Evolutionary conservation across 306 rosid species (phyloP).

Genomic region (Argentina anserina): DNA sequence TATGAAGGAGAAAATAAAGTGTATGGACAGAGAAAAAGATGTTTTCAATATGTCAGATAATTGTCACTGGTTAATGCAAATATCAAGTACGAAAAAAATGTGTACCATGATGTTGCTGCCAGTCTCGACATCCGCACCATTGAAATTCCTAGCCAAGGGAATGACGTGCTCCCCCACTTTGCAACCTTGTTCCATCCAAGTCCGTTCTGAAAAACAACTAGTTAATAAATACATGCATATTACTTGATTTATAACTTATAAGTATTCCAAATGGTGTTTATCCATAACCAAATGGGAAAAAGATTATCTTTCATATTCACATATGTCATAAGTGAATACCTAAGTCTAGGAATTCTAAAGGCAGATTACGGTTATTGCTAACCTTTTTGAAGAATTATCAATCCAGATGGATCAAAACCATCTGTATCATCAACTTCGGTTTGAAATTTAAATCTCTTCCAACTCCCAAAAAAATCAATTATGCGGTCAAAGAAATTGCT

Average conservation of each 20-base stretch:
- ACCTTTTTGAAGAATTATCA: constrained; percentile 93
- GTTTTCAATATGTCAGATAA: not conserved
- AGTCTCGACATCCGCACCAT: constrained; percentile 54
- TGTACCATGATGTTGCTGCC: constrained; percentile 57
- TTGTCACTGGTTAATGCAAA: not conserved
- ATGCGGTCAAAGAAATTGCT: constrained; percentile 82
- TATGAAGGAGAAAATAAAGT: not conserved
- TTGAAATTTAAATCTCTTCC: constrained; percentile 77
- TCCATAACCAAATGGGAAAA: not conserved
- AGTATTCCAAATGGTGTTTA: not conserved
- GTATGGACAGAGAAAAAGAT: not conserved
- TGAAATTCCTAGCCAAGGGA: constrained; percentile 85
- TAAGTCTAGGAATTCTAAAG: constrained; percentile 6
- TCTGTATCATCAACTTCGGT: constrained; percentile 86
- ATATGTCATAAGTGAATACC: not conserved
- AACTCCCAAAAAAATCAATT: constrained; percentile 78
- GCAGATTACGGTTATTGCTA: constrained; percentile 19
- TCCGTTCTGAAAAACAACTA: constrained; percentile 53
- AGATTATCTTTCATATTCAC: not conserved
- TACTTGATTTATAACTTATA: not conserved
- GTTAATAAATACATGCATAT: constrained; percentile 9
- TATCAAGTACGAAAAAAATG: not conserved
- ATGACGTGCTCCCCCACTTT: constrained; percentile 87
- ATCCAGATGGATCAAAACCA: constrained; percentile 90
- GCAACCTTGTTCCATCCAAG: constrained; percentile 87